Base-by-base conservation (phyloP, 257 asterid genomes). In the Gentiana dahurica region DNA sequence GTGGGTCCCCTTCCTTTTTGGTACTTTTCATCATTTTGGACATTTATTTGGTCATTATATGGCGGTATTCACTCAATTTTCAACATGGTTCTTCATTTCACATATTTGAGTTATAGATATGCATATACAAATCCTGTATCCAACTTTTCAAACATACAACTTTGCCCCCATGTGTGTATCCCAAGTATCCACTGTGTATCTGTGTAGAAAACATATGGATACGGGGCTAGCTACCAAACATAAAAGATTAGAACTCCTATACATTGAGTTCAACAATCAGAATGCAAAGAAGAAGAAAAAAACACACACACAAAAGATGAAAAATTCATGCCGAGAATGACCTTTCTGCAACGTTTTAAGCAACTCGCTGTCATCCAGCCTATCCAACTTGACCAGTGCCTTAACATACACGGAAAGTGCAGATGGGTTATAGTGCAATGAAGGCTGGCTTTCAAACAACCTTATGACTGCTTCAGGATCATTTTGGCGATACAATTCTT, bases 361-460 rank as follows among this genome's bases (percentile, higher is more conserved):
- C 63, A 92, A 78, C 77, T 83, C 84, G 59, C 89, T 89, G 57
- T 82, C 87, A 36, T 92, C 95, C 60, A 92, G 91, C 73, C 83
- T 76, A 63, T 88, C 94, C 62, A 80, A 90, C 80, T 76, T 92
- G 51, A 88, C 91, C 65, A 92, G 73, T 53, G 95, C 90, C 76
- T 77, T 88, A 65, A 88, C 94, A 74, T 92, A 88, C 60, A 83
- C 95, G 15, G 91, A 81, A 73, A 92, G 80, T 51, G 95, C 95
- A 36, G 95, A 58, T 32, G 83, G 87, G 53, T 76, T 91, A 58
- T 83, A 68, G 59, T 91, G 98, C 55, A 91, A 65, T 2, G 90
- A 79, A 43, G 95, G 83, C 59, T 81, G 84, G 66, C 76, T 76
- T 80, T 92, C 99, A 52, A 88, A 92, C 72, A 84, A 53, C 63